Base-by-base conservation (phyloP, 306 rosid species). In the Casuarina equisetifolia region DNA sequence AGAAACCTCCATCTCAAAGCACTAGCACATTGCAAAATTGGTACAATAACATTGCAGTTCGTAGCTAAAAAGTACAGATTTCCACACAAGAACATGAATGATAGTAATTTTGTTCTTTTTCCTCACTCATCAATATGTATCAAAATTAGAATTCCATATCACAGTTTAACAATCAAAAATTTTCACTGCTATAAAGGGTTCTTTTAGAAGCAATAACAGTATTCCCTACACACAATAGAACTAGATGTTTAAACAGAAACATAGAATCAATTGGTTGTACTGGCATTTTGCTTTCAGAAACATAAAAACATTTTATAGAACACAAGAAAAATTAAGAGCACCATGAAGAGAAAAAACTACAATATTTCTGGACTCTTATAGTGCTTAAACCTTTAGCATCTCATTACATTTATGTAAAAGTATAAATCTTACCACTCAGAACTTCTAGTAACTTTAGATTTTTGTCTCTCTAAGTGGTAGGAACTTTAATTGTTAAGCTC, bases 1-100 rank as follows among this genome's bases (percentile, higher is more conserved):
- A 36, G 42, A 62, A 62, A 43, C 44, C 69, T 11, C 42, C 69
- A 62, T 7, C 69, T 62, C 69, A 62, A 20, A 62, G 69, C 16
- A 62, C 35, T 36, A 42, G 35, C 39, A 36, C 36, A 62, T 3
- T 35, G 5, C n/a, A 35, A 44, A 32, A 62, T 38, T 52, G 9
- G 8, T 61, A 62, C 36, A 62, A 35, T n/a, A 62, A 62, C 43
- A 7, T 4, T 38, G 16, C 16, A 62, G n/a, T 17, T 55, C 62
- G 3, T 19, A 19, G 5, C 6, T 17, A 17, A 19, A 55, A 19
- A 19, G 4, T 51, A n/a, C 25, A n/a, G n/a, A n/a, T 17, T 5
- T 52, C 16, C 16, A 52, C 1, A 16, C 51, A 48, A 48, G 20
- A 52, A 16, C 57, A 15, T n/a, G 62, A 55, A 55, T 55, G 35